Conservation (phyloP, 164 flowering plant genomes). For the Annona cherimola region DNA sequence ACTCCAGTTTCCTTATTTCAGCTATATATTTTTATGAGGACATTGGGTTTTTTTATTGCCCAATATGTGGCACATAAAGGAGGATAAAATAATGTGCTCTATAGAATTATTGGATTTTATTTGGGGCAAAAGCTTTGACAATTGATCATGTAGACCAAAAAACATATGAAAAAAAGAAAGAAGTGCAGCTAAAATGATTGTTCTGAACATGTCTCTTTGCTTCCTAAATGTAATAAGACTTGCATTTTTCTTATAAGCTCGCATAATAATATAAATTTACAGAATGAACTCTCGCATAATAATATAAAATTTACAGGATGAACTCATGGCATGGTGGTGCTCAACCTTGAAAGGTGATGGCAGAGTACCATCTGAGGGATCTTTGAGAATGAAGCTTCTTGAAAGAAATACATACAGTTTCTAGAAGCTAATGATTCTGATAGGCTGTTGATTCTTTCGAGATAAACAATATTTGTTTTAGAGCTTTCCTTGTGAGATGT, state of each 20-base stretch:
- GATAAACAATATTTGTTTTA: no score
- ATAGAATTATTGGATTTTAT: no score
- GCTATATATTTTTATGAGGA: no score
- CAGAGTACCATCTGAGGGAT: slow-evolving; percentile 48
- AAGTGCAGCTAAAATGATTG: background rate
- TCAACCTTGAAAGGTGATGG: slow-evolving; percentile 30
- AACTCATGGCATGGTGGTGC: slow-evolving; percentile 79
- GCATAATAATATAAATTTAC: background rate
- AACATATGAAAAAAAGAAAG: background rate
- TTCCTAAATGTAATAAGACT: no score
- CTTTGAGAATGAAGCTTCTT: slow-evolving; percentile 41
- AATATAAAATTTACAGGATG: slow-evolving; percentile 48
- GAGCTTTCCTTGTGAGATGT: no score
- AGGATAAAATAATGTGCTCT: no score
- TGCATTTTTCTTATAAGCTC: background rate
- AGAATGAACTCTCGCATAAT: background rate
- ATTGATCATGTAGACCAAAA: background rate
- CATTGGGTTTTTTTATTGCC: no score
- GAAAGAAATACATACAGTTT: slow-evolving; percentile 38
- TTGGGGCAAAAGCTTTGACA: background rate
- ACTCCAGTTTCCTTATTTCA: no score
- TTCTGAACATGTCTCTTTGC: background rate
- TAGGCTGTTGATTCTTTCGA: background rate
- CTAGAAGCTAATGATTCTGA: slow-evolving; percentile 12
- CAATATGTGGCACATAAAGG: no score